Conservation (phyloP, 345 rosid species). For the Sisymbrium altissimum region DNA sequence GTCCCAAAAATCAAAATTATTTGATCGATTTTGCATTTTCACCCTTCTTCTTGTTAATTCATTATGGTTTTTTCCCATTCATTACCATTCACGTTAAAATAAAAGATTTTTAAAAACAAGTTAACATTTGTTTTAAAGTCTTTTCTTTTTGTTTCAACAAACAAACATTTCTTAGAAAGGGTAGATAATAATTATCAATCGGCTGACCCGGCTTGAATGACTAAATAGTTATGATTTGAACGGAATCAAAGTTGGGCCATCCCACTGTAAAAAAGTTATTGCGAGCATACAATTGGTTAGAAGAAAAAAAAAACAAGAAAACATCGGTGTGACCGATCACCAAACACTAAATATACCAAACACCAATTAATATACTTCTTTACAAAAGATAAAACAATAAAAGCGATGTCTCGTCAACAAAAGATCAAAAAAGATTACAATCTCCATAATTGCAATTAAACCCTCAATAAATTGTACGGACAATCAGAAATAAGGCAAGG, state of each 20-base stretch:
- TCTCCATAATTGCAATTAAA: constrained; percentile 5
- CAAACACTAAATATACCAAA: constrained; percentile 15
- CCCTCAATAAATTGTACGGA: constrained; percentile 21
- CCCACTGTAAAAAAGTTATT: neutral
- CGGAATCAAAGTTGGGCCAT: constrained; percentile 5
- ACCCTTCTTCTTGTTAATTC: neutral
- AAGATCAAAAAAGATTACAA: neutral
- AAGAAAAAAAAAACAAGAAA: constrained; percentile 5
- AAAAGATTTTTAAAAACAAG: neutral
- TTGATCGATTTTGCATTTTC: neutral
- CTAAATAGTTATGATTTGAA: constrained; percentile 3
- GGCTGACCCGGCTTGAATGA: neutral
- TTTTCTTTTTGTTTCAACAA: neutral
- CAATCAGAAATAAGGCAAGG: neutral
- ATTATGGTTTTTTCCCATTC: neutral
- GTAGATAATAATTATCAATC: neutral
- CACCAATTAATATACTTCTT: neutral
- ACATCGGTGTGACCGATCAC: constrained; percentile 28
- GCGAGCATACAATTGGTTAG: neutral
- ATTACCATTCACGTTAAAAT: neutral
- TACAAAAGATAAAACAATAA: neutral
- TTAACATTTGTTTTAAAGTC: neutral
- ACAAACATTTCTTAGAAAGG: neutral
- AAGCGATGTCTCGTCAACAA: constrained; percentile 26
- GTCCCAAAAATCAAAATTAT: too few species aligned